Evolutionary conservation across 768 basidiomycete genomes (phyloP), one percentile per base, ranked within the genome.

Genomic region (Phlegmacium glaucopus): DNA sequence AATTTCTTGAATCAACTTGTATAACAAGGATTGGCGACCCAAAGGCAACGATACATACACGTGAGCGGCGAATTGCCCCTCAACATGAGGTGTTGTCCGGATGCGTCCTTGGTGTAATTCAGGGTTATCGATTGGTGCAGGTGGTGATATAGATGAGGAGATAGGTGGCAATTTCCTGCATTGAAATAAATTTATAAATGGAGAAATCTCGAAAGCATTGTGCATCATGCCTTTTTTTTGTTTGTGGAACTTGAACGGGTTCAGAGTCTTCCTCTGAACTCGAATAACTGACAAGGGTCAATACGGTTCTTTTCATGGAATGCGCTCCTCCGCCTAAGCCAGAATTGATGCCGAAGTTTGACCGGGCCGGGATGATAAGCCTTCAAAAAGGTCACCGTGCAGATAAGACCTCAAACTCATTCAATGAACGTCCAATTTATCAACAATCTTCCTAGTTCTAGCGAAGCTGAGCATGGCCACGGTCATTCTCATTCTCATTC

Each of bases 1-100:
- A 1, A 76, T 75, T 13, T 74, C 70, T 47, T 70, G 61, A 18
- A 87, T 52, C 10, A 82, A 52, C 18, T 66, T 64, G 51, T 70
- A 66, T 39, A 90, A 65, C 11, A 67, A 53, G 15, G 77, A 72
- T 27, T 56, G 61, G 32, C 60, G 69, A 40, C 68, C 64, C 25
- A 86, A 54, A 44, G 61, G 53, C 59, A 94, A 58, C 0, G 84
- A 78, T 9, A 91, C 71, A 60, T 87, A 94, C 44, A 94, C 75
- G 67, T 94, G 81, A 4, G 86, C 74, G 1, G 84, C 82, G 61
- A 80, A 93, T 60, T 94, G 91, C 1, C 94, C 94, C 9, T 90
- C 85, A 2, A 90, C 81, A 59, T 90, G 89, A 1, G 90, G 89
- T 0, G 71, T 72, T 0, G 81, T 72, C 27, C 93, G 80, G 28